Percentiles rank a stretch among this genome's conserved stretches.
Evolutionary conservation across 352 stramenopile species (phyloP).

Genomic region (Phytopythium cucurbitacearum): DNA sequence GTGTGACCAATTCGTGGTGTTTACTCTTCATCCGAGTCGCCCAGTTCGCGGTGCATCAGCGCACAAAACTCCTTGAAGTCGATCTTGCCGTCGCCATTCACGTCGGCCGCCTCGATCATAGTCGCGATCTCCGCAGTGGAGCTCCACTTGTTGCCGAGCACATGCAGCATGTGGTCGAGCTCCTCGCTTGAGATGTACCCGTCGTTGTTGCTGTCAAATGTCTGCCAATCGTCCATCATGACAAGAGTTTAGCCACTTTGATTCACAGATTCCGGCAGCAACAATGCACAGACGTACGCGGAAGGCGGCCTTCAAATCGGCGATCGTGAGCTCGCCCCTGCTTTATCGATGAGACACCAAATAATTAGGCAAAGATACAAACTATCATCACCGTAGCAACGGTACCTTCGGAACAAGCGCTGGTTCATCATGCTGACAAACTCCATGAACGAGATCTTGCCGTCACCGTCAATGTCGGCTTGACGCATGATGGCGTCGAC

Average conservation of each 20-base stretch:
- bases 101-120: conserved; percentile 73
- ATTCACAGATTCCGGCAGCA: background rate
- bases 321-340: conserved; percentile 46
- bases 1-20: too few species aligned
- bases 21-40: too few species aligned
- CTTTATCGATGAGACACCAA: background rate
- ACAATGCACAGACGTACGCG: conserved; percentile 21
- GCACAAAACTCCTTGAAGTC: conserved; percentile 84
- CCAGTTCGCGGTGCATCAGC: conserved; percentile 30
- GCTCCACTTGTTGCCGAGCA: conserved; percentile 53
- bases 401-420: conserved; percentile 52
- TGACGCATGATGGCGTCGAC: conserved; percentile 68
- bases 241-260: background rate
- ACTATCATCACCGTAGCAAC: background rate
- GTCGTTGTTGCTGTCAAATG: conserved; percentile 68
- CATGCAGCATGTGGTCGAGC: conserved; percentile 53
- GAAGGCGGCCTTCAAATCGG: conserved; percentile 63
- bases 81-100: conserved; percentile 82
- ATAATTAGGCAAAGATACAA: conserved; percentile 3
- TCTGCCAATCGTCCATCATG: conserved; percentile 16
- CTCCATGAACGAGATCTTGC: conserved; percentile 74
- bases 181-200: conserved; percentile 68
- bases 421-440: conserved; percentile 80
- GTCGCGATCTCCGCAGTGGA: conserved; percentile 37
- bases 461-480: conserved; percentile 60